Percentiles rank a stretch among this genome's conserved stretches.
phyloP scores from a whole-genome alignment of 495 filamentous ascomycete genomes.

The Lindgomyces ingoldianus region DNA sequence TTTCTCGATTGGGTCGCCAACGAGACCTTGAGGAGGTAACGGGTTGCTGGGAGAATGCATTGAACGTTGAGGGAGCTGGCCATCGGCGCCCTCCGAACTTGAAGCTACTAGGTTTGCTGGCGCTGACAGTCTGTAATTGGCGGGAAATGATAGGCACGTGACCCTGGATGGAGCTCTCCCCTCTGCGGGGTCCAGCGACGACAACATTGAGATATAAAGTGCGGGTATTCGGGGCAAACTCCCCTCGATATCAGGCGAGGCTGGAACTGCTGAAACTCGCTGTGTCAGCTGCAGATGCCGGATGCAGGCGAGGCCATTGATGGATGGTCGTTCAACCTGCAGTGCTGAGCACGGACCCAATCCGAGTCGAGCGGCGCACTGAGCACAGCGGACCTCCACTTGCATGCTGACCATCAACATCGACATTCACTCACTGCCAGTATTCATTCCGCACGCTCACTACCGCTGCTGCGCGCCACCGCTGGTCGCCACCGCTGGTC shows the following conservation, averaged over 20 bases:
- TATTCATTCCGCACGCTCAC: slow-evolving; percentile 24
- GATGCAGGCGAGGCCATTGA: neutral
- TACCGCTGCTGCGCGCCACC: slow-evolving; percentile 9
- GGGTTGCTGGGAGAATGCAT: slow-evolving; percentile 12
- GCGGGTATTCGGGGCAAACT: slow-evolving; percentile 3
- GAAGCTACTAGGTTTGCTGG: neutral
- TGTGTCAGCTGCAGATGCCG: neutral
- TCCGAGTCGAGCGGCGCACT: too few species aligned
- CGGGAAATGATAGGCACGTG: neutral
- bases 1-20: slow-evolving; percentile 29
- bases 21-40: slow-evolving; percentile 15
- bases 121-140: neutral
- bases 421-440: slow-evolving; percentile 7
- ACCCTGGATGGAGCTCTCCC: neutral
- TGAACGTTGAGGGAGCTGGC: slow-evolving; percentile 18
- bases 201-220: neutral
- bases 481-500: slow-evolving; percentile 2
- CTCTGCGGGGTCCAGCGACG: slow-evolving; percentile 13
- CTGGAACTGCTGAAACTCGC: neutral
- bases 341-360: neutral
- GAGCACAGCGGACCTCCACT: neutral
- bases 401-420: neutral
- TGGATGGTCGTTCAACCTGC: neutral
- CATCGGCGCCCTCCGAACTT: slow-evolving; percentile 30
- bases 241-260: slow-evolving; percentile 1